phyloP scores from a whole-genome alignment of 345 rosid genomes.

The Gossypium sturtianum region DNA sequence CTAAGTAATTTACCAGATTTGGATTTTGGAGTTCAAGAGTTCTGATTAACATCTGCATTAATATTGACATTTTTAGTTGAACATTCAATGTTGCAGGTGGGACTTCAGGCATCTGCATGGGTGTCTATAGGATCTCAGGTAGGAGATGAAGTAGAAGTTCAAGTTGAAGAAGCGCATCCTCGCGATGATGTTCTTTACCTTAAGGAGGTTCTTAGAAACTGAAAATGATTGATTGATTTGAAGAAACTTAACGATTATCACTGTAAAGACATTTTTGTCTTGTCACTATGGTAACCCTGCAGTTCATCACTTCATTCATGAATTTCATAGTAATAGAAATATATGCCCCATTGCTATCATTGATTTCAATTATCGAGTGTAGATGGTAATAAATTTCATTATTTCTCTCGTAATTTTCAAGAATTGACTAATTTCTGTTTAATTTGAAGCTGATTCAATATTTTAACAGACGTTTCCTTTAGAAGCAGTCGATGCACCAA shows the following conservation, averaged over 20 bases:
- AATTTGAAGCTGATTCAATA: constrained; percentile 7
- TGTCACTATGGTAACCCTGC: neutral
- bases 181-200: constrained; percentile 66
- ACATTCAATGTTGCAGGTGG: constrained; percentile 50
- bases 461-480: constrained; percentile 2
- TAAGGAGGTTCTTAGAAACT: constrained; percentile 44
- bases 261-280: neutral
- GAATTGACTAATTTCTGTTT: neutral
- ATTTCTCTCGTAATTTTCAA: neutral
- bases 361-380: neutral
- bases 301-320: neutral
- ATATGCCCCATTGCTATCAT: neutral
- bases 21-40: neutral
- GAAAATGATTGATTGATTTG: constrained; percentile 3
- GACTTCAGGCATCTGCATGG: constrained; percentile 72
- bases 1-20: neutral
- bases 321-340: too few species aligned
- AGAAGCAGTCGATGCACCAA: neutral
- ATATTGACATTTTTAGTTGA: constrained; percentile 1
- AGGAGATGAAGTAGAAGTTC: constrained; percentile 80
- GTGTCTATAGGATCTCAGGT: constrained; percentile 65
- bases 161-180: constrained; percentile 80
- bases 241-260: neutral
- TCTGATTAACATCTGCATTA: neutral
- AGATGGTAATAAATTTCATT: neutral